Conservation (phyloP, 345 rosid species). For the Murraya paniculata region DNA sequence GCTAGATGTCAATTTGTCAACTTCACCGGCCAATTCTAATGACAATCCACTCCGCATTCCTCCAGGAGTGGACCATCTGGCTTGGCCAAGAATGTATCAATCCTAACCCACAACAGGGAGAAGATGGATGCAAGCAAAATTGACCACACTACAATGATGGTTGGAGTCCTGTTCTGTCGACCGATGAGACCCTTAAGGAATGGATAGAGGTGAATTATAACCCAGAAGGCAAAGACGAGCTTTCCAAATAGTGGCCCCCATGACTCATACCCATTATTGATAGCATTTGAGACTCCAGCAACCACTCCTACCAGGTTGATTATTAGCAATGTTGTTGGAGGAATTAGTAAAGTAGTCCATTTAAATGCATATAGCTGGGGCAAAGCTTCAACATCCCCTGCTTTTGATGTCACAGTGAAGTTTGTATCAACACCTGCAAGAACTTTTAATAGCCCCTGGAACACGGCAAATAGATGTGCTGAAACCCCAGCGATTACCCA, state of each 20-base stretch:
- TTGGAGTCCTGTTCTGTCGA: conserved; percentile 57
- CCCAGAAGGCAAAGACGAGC: conserved; percentile 72
- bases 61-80: conserved; percentile 48
- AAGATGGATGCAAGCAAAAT: conserved; percentile 64
- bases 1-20: neutral
- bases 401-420: conserved; percentile 67
- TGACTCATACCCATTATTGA: conserved; percentile 62
- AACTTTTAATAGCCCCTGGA: conserved; percentile 63
- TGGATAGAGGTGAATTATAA: conserved; percentile 65
- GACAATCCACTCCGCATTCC: conserved; percentile 71
- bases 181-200: conserved; percentile 63
- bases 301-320: conserved; percentile 60
- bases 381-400: conserved; percentile 52
- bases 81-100: conserved; percentile 57
- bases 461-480: conserved; percentile 60
- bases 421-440: conserved; percentile 57
- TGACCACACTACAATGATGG: conserved; percentile 71
- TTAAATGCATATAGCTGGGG: conserved; percentile 52
- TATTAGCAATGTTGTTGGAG: conserved; percentile 58
- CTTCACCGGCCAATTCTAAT: conserved; percentile 15
- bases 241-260: conserved; percentile 73
- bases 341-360: conserved; percentile 64
- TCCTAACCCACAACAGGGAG: conserved; percentile 62
- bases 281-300: conserved; percentile 54
- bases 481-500: conserved; percentile 78